Percentiles rank a stretch among this genome's conserved stretches.
Conservation (phyloP, 2,329 filamentous ascomycete species). For the Claviceps digitariae region DNA sequence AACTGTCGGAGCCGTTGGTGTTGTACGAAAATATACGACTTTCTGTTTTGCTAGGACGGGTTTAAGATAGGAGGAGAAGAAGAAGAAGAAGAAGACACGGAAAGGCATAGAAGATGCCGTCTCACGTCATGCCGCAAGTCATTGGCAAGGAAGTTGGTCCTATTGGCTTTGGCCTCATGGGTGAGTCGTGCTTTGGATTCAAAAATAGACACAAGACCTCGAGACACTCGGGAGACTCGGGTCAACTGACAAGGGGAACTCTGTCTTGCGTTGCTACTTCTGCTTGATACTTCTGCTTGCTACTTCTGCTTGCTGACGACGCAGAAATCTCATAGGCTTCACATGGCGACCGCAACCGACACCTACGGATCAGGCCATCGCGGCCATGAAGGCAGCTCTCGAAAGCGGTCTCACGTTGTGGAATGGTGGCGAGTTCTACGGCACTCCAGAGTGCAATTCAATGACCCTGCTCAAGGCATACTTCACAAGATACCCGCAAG, state of each 20-base stretch:
- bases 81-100: too few relatives aligned
- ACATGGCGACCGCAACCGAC: slow-evolving; percentile 27
- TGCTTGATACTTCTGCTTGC: too few relatives aligned
- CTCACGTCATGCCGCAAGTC: slow-evolving; percentile 1
- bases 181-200: slow-evolving; percentile 17
- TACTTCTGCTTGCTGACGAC: neutral
- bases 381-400: slow-evolving; percentile 41
- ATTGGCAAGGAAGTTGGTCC: slow-evolving; percentile 31
- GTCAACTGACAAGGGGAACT: too few relatives aligned
- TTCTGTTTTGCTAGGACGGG: too few relatives aligned
- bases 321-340: slow-evolving; percentile 20
- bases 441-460: slow-evolving; percentile 40
- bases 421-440: slow-evolving; percentile 56
- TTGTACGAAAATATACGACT: too few relatives aligned
- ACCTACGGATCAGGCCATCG: slow-evolving; percentile 34
- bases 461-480: slow-evolving; percentile 48
- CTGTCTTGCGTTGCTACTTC: too few relatives aligned
- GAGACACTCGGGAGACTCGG: too few relatives aligned
- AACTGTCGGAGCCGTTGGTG: too few relatives aligned
- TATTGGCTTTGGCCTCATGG: slow-evolving; percentile 43
- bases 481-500: slow-evolving; percentile 49
- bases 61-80: slow-evolving; percentile 27
- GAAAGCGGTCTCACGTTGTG: slow-evolving; percentile 34
- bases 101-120: too few relatives aligned
- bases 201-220: too few relatives aligned